Evolutionary conservation across 2,329 filamentous ascomycete species (phyloP).

Genomic region (Colletotrichum salicis): DNA sequence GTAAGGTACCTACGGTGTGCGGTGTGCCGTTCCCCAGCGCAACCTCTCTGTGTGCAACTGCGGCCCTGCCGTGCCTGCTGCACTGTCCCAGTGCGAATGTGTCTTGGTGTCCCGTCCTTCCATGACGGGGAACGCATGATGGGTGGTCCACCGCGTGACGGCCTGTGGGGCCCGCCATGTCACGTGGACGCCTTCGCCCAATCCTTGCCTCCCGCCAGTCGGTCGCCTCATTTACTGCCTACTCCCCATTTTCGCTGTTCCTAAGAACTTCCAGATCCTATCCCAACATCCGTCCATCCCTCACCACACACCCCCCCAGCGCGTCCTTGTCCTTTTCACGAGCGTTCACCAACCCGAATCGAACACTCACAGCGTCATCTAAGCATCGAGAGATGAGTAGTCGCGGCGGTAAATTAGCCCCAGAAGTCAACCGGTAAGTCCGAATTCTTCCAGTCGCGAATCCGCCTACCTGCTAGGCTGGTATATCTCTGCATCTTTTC

Average conservation of each 20-base stretch:
- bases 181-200: conserved; percentile 28
- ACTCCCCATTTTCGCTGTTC: conserved; percentile 37
- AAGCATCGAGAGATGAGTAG: conserved; percentile 88
- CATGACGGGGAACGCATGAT: conserved; percentile 32
- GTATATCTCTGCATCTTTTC: conserved; percentile 17
- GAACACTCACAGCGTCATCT: conserved; percentile 33
- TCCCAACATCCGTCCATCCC: conserved; percentile 33
- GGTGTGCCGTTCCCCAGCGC: too few relatives aligned
- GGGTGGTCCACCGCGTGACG: conserved; percentile 34
- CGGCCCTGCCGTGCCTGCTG: too few relatives aligned
- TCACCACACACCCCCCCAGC: conserved; percentile 39
- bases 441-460: conserved; percentile 20
- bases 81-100: neutral
- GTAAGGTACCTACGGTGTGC: neutral
- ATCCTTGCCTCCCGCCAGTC: conserved; percentile 34
- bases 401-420: conserved; percentile 96
- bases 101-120: conserved; percentile 2
- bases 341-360: conserved; percentile 36
- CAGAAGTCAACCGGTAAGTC: conserved; percentile 96
- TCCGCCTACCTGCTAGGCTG: neutral
- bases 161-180: conserved; percentile 9
- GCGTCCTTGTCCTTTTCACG: conserved; percentile 41
- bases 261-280: conserved; percentile 35
- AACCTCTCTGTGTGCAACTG: too few relatives aligned
- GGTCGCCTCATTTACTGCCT: conserved; percentile 38